Evolutionary conservation across 352 stramenopile species (phyloP), one percentile per base, ranked within the genome.

Genomic region (Pythium diclinum): DNA sequence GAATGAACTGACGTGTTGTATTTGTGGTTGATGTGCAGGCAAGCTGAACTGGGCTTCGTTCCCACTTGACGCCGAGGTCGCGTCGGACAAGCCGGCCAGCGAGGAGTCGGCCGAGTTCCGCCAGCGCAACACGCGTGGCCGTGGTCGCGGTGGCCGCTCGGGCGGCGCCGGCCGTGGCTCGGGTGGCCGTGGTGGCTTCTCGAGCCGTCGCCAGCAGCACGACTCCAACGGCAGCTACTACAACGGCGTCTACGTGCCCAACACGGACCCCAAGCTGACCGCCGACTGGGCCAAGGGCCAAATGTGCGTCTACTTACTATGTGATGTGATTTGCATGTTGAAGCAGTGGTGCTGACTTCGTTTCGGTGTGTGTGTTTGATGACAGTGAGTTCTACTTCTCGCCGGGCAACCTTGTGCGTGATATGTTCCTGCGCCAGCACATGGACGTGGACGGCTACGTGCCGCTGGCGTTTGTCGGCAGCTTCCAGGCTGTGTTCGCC

Each of bases 391-490:
- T 95, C 71, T 93, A 93, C 71, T 92, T 95, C 44, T 87, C 82
- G 33, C 81, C 83, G 23, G 83, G 88, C 63, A 95, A 95, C 58
- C 73, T 95, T 51, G 83, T 93, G 63, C 83, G 81, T 21, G 86
- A 95, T 64, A 92, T 91, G 54, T 93, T 95, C 60, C 53, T 92
- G 57, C 84, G 85, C 62, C 83, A 90, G 64, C 80, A 92, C 76
- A 94, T 96, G 83, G 88, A 95, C 63, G 76, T 92, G 13, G 85
- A 96, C 46, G 89, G 88, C 60, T 97, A 84, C 70, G 88, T 97
- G 56, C 89, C 89, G 16, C 69, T 97, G 33, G 87, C 89, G 32
- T 95, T 97, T 56, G 87, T 97, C 11, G 89, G 85, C 56, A 94
- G 86, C 66, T 97, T 96, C 69, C 88, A 94, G 73, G 86, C 87